phyloP scores from a whole-genome alignment of 129 eudicot species.

The Ambrosia trifida region DNA sequence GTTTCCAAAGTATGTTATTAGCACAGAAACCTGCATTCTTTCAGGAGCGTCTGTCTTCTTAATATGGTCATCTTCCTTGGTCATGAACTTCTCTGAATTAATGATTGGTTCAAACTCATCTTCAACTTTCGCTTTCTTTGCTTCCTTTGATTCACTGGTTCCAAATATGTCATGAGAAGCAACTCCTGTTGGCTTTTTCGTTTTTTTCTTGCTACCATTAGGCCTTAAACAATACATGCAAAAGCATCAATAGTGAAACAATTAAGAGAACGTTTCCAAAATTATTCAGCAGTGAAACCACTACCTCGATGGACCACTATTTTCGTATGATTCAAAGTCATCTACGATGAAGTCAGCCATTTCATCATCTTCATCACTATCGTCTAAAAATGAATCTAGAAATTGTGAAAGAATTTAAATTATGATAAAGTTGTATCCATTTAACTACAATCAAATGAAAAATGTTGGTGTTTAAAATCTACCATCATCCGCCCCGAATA shows the following conservation, averaged over 20 bases:
- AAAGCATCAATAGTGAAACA: constrained; percentile 15
- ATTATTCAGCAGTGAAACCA: neutral
- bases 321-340: constrained; percentile 40
- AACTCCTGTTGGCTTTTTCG: constrained; percentile 46
- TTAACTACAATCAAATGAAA: neutral
- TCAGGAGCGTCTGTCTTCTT: constrained; percentile 77
- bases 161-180: constrained; percentile 53
- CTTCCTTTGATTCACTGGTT: constrained; percentile 44
- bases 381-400: constrained; percentile 40
- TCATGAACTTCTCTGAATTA: constrained; percentile 75
- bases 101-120: constrained; percentile 77
- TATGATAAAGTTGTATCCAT: neutral
- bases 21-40: constrained; percentile 72
- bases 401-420: neutral
- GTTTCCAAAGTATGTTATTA: constrained; percentile 18
- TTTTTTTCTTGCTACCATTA: constrained; percentile 53
- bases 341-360: constrained; percentile 78
- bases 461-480: constrained; percentile 6
- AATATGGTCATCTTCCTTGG: constrained; percentile 66
- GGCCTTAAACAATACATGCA: constrained; percentile 43
- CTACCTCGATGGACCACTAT: constrained; percentile 40
- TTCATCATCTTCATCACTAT: constrained; percentile 53
- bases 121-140: constrained; percentile 58
- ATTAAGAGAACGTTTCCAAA: constrained; percentile 1
- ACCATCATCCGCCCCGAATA: constrained; percentile 85